These are phyloP conservation scores for Ehretia macrophylla DNA, from an alignment of 257 asterid genomes.

Conservation along the genomic window DNA sequence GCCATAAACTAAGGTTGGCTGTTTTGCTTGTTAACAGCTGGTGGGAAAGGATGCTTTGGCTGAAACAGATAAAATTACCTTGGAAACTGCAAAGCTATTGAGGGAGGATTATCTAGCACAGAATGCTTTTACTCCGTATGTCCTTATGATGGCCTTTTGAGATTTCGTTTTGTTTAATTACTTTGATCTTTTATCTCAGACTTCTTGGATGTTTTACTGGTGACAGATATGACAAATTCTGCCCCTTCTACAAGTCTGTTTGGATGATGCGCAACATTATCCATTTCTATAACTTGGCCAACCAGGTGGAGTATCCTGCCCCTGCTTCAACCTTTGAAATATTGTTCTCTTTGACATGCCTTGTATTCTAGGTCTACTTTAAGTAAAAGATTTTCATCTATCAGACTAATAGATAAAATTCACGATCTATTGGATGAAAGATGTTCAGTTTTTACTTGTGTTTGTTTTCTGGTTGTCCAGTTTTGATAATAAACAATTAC, in stretches of 20 bases:
- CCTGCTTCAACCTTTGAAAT: background rate
- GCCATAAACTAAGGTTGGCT: slow-evolving; percentile 8
- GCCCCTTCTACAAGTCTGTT: slow-evolving; percentile 98
- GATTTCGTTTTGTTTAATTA: background rate
- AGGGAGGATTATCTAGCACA: slow-evolving; percentile 99
- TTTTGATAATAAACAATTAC: no score
- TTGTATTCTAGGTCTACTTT: background rate
- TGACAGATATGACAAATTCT: slow-evolving; percentile 81
- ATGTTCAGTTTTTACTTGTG: no score
- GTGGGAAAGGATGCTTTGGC: slow-evolving; percentile 99
- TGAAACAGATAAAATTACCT: slow-evolving; percentile 89
- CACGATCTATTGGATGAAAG: no score
- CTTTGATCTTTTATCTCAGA: background rate
- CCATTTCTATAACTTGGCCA: slow-evolving; percentile 94
- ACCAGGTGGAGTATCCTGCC: slow-evolving; percentile 59
- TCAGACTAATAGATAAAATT: no score
- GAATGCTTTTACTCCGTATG: slow-evolving; percentile 98
- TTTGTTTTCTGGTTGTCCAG: no score
- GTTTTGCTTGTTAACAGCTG: slow-evolving; percentile 57
- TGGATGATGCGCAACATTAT: slow-evolving; percentile 99
- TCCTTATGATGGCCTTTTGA: background rate
- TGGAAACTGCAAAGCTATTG: slow-evolving; percentile 98
- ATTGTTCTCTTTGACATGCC: background rate
- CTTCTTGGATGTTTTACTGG: background rate
- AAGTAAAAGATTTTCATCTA: no score